phyloP scores from a whole-genome alignment of 352 stramenopile species.

The Thalassiosira pacifica region DNA sequence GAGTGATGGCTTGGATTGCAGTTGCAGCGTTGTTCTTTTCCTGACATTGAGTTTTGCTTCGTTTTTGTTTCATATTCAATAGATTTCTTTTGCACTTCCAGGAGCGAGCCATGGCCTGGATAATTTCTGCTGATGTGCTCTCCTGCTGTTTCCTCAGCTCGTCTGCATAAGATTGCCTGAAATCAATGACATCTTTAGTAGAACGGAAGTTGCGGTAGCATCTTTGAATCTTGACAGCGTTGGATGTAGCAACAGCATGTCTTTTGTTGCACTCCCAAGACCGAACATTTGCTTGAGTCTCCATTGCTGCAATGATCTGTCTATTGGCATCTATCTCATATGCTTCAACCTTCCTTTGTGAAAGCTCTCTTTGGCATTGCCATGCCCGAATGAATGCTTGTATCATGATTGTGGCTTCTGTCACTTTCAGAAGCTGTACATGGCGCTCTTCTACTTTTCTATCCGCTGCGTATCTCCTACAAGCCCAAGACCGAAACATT shows the following conservation, averaged over 20 bases:
- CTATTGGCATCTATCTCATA: background rate
- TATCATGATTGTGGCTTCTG: background rate
- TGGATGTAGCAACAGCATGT: background rate
- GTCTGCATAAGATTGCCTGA: background rate
- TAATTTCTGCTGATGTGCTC: background rate
- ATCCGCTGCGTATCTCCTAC: background rate
- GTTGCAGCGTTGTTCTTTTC: too few relatives aligned
- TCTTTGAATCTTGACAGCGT: constrained; percentile 4
- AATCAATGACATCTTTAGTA: background rate
- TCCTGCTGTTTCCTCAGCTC: background rate
- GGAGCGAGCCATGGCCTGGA: too few relatives aligned
- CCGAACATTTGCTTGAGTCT: background rate
- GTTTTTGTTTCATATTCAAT: too few relatives aligned
- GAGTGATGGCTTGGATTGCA: too few relatives aligned
- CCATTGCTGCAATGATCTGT: background rate
- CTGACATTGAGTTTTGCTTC: too few relatives aligned
- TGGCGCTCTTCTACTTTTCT: background rate
- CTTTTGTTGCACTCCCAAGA: background rate
- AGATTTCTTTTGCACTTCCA: too few relatives aligned
- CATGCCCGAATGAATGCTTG: background rate
- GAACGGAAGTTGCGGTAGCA: background rate
- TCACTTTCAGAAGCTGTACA: background rate
- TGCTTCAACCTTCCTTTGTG: background rate
- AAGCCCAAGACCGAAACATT: background rate
- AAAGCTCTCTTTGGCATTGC: background rate